These are phyloP conservation scores for Gnomoniopsis sp. DNA, from an alignment of 2,329 filamentous ascomycete genomes.

Conservation along the genomic window DNA sequence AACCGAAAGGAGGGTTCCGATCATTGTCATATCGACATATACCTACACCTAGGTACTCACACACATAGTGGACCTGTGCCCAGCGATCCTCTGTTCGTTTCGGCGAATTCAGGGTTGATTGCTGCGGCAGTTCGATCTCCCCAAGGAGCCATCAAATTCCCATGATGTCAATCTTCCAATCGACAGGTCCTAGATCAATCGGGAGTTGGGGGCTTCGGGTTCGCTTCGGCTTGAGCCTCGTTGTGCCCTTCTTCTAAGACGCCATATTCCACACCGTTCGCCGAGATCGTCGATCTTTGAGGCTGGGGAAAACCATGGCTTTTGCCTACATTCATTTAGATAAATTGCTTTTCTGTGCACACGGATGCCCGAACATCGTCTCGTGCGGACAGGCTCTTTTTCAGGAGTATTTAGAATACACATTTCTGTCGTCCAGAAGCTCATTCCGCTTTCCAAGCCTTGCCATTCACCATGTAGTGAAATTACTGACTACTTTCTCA, in stretches of 20 bases:
- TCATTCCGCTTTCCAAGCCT: too few relatives aligned
- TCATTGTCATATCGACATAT: not conserved
- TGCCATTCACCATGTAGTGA: too few relatives aligned
- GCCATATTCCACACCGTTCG: constrained; percentile 89
- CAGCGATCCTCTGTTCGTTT: constrained; percentile 66
- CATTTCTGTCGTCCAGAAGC: too few relatives aligned
- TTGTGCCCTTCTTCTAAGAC: constrained; percentile 56
- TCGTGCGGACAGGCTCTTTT: too few relatives aligned
- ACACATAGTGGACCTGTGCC: constrained; percentile 74
- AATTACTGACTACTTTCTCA: not conserved
- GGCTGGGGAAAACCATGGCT: constrained; percentile 87
- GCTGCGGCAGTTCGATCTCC: constrained; percentile 81
- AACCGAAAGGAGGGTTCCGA: not conserved
- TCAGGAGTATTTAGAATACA: too few relatives aligned
- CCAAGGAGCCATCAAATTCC: constrained; percentile 73
- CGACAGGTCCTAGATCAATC: constrained; percentile 91
- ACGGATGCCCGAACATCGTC: too few relatives aligned
- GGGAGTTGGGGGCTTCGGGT: constrained; percentile 58
- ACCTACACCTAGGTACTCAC: not conserved
- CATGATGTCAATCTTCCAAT: constrained; percentile 87
- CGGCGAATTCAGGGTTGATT: constrained; percentile 70
- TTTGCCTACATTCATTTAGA: constrained; percentile 56
- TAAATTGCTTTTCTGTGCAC: not conserved
- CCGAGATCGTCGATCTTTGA: constrained; percentile 89
- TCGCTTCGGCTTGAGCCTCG: constrained; percentile 70